Percentiles rank a stretch among this genome's conserved stretches.
Conservation (phyloP, 768 basidiomycete species). For the Nevesoporus exiguus region DNA sequence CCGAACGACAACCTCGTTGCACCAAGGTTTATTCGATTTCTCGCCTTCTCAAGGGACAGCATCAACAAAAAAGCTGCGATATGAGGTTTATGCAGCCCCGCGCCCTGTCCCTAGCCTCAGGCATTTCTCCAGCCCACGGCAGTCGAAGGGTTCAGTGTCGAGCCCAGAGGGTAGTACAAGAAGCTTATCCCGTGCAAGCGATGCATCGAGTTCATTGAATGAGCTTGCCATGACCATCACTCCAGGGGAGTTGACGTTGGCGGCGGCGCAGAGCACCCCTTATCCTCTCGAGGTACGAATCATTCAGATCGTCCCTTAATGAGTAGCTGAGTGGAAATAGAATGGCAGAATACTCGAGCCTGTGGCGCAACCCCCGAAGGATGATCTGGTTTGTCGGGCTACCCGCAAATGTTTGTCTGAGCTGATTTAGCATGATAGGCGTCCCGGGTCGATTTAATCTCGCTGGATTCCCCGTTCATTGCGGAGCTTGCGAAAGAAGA, state of each 20-base stretch:
- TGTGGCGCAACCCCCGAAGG: conserved; percentile 2
- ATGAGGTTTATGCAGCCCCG: conserved; percentile 68
- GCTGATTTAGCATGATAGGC: conserved; percentile 29
- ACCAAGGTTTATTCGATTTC: conserved; percentile 14
- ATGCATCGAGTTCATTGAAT: conserved; percentile 21
- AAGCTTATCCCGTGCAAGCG: conserved; percentile 30
- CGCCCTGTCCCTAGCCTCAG: conserved; percentile 46
- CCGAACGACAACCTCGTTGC: conserved; percentile 9
- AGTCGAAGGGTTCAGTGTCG: conserved; percentile 35
- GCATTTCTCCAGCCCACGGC: conserved; percentile 29
- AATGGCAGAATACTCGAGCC: neutral
- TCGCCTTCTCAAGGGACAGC: conserved; percentile 27
- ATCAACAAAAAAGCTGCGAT: conserved; percentile 54
- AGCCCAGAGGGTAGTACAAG: conserved; percentile 33
- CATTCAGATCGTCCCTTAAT: neutral
- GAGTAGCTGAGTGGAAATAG: conserved; percentile 13
- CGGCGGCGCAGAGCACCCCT: conserved; percentile 18
- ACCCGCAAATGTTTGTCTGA: neutral
- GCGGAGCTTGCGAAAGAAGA: conserved; percentile 37
- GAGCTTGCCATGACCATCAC: conserved; percentile 28
- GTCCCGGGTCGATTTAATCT: conserved; percentile 56
- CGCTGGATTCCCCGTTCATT: conserved; percentile 69
- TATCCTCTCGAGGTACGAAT: conserved; percentile 18
- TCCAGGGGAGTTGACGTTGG: conserved; percentile 31
- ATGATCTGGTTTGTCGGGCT: conserved; percentile 20